Evolutionary conservation across 306 rosid species (phyloP).

Genomic region (Prinsepia uniflora): DNA sequence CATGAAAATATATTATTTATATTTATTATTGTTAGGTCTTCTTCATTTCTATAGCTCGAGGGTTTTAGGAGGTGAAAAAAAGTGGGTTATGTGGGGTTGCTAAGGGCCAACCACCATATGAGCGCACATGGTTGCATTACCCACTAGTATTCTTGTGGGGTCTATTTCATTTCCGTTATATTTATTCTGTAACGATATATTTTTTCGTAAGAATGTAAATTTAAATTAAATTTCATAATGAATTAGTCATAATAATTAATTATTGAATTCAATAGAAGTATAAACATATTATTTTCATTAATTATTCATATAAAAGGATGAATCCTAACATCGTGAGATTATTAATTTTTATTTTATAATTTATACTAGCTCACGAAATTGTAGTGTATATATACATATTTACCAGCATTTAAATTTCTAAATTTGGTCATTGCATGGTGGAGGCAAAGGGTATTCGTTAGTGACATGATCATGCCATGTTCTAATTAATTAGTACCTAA

Average conservation of each 20-base stretch:
- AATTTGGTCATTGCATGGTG: neutral
- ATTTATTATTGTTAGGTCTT: neutral
- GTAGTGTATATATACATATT: neutral
- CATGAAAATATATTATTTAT: too few relatives aligned
- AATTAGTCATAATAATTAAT: too few relatives aligned
- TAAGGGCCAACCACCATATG: conserved; percentile 29
- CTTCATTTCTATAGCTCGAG: neutral
- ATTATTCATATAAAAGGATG: too few relatives aligned
- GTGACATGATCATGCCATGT: neutral
- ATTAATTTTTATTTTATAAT: too few relatives aligned
- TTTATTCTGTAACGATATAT: too few relatives aligned
- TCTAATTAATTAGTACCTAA: neutral
- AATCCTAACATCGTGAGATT: too few relatives aligned
- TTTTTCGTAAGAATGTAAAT: too few relatives aligned
- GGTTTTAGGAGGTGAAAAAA: neutral
- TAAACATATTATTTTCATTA: too few relatives aligned
- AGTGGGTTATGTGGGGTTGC: conserved; percentile 16
- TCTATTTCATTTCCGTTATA: neutral
- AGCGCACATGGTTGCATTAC: conserved; percentile 37
- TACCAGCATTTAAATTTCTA: neutral
- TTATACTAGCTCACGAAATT: too few relatives aligned
- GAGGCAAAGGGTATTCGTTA: neutral
- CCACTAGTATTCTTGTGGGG: conserved; percentile 26
- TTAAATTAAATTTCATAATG: too few relatives aligned
- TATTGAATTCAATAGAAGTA: too few relatives aligned